A percentile compares a stretch with the other conserved stretches of the same genome.
Evolutionary conservation across 2,329 filamentous ascomycete species (phyloP).

Genomic region (Albifimbria verrucaria): DNA sequence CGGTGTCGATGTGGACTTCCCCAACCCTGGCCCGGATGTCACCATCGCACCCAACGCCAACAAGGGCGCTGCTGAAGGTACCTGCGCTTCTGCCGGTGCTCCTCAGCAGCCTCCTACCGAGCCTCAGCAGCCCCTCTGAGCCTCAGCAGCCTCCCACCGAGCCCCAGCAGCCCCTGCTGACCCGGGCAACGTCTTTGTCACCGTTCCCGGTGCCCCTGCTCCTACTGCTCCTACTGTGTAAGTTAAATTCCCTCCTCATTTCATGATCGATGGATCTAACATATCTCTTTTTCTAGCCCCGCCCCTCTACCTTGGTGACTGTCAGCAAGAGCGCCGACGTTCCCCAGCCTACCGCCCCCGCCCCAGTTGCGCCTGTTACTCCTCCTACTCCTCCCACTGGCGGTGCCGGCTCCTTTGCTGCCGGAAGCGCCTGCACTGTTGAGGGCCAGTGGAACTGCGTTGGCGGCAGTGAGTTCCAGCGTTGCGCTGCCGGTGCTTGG

Average conservation of each 20-base stretch:
- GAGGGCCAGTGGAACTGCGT: neutral
- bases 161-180: neutral
- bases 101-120: constrained; percentile 1
- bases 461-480: neutral
- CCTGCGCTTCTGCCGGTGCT: constrained; percentile 3
- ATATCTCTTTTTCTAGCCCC: too few relatives aligned
- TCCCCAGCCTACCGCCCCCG: neutral
- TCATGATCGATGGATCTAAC: too few relatives aligned
- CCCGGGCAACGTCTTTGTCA: neutral
- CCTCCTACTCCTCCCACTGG: neutral
- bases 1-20: constrained; percentile 56
- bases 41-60: constrained; percentile 8
- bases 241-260: too few relatives aligned
- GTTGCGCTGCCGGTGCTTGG: neutral
- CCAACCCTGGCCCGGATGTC: constrained; percentile 55
- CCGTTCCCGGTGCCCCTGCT: neutral
- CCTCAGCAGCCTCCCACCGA: constrained; percentile 1
- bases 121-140: constrained; percentile 3
- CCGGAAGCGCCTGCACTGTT: neutral
- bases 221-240: neutral
- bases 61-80: constrained; percentile 6
- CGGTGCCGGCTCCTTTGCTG: neutral
- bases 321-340: too few relatives aligned
- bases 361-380: neutral
- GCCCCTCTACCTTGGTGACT: neutral